These are phyloP conservation scores for Hypoxylon sp. DNA, from an alignment of 2,329 filamentous ascomycete genomes.

Conservation along the genomic window DNA sequence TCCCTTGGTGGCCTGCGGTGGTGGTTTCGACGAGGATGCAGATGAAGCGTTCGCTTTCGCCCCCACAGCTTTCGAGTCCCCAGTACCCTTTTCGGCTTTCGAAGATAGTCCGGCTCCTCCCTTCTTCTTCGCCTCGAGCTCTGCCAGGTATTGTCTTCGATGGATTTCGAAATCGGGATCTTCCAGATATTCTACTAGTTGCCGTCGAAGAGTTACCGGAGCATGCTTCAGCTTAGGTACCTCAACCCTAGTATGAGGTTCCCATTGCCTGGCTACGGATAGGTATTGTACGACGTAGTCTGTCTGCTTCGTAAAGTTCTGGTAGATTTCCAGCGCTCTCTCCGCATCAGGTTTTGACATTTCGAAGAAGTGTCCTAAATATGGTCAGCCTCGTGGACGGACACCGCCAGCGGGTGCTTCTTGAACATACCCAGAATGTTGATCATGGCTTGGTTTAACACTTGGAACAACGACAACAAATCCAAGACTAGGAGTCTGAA, in stretches of 20 bases:
- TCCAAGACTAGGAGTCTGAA: conserved; percentile 94
- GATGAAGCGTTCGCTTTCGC: conserved; percentile 59
- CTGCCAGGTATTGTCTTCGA: conserved; percentile 89
- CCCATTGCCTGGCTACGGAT: conserved; percentile 87
- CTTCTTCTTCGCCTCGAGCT: conserved; percentile 80
- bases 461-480: conserved; percentile 89
- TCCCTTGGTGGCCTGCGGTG: conserved; percentile 67
- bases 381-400: conserved; percentile 38
- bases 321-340: conserved; percentile 91
- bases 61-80: conserved; percentile 57
- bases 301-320: conserved; percentile 91
- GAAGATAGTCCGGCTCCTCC: conserved; percentile 56
- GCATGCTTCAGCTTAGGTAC: conserved; percentile 98
- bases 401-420: neutral
- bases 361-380: conserved; percentile 93
- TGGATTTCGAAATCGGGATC: conserved; percentile 97
- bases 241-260: conserved; percentile 91
- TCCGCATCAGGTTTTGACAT: conserved; percentile 96
- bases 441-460: conserved; percentile 97
- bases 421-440: conserved; percentile 84
- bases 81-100: conserved; percentile 56
- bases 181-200: conserved; percentile 93
- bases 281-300: conserved; percentile 94
- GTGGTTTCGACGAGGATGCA: conserved; percentile 59
- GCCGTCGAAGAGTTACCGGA: conserved; percentile 88